Evolutionary conservation across 345 rosid species (phyloP).

Genomic region (Microcos paniculata): DNA sequence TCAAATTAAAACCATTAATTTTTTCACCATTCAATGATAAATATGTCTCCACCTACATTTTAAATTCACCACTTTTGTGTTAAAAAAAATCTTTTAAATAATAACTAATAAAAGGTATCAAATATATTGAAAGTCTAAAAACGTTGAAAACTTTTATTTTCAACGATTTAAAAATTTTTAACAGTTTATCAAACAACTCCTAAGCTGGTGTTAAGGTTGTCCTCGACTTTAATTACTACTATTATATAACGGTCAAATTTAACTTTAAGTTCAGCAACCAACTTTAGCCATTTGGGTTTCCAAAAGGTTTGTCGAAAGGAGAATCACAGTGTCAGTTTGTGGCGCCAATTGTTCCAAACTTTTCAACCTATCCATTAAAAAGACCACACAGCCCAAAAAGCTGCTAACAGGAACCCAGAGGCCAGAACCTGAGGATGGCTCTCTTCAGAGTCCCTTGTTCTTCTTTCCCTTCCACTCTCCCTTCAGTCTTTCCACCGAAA

Average conservation of each 20-base stretch:
- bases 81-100: too few species aligned
- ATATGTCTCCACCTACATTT: too few species aligned
- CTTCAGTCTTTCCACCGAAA: slow-evolving; percentile 23
- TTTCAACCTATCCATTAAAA: neutral
- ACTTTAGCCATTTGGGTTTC: neutral
- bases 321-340: slow-evolving; percentile 12
- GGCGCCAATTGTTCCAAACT: slow-evolving; percentile 29
- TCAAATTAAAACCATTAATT: too few species aligned
- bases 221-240: neutral
- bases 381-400: neutral
- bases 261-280: neutral
- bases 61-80: too few species aligned
- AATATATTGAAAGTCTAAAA: too few species aligned
- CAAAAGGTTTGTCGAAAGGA: neutral
- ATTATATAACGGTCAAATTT: neutral
- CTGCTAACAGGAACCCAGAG: neutral
- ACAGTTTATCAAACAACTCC: too few species aligned
- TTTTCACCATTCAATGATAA: too few species aligned
- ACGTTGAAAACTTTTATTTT: too few species aligned
- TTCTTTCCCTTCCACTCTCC: slow-evolving; percentile 26
- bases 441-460: slow-evolving; percentile 26
- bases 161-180: too few species aligned
- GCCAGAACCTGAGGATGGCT: slow-evolving; percentile 34
- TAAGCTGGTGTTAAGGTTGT: neutral
- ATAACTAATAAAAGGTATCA: too few species aligned